Evolutionary conservation across 768 basidiomycete genomes (phyloP).

Genomic region (Suillus ampliporus): DNA sequence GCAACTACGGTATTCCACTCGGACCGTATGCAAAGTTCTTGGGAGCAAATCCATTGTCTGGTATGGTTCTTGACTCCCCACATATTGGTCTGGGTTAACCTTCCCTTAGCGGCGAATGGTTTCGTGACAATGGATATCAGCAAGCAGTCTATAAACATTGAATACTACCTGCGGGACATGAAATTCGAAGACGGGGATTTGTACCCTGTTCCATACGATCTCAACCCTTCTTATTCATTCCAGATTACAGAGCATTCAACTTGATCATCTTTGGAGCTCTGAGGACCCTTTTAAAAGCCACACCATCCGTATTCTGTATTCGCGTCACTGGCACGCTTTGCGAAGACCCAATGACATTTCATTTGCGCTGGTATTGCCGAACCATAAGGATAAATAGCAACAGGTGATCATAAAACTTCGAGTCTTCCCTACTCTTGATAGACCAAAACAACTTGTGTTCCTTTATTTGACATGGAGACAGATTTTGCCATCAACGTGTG

Average conservation of each 20-base stretch:
- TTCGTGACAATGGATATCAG: conserved; percentile 8
- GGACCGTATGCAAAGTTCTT: conserved; percentile 1
- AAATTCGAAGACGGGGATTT: conserved; percentile 2
- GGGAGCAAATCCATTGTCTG: background rate
- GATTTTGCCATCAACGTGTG: no score
- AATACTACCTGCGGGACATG: conserved; percentile 9
- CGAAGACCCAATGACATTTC: background rate
- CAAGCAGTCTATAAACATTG: background rate
- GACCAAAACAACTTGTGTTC: background rate
- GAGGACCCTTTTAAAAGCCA: no score
- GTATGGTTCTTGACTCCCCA: background rate
- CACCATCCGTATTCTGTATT: background rate
- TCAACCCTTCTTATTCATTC: conserved; percentile 5
- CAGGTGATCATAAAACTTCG: background rate
- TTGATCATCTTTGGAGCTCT: background rate
- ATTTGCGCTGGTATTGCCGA: background rate
- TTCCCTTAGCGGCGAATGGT: background rate
- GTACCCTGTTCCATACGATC: conserved; percentile 4
- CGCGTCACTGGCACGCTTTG: background rate
- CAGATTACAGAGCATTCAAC: conserved; percentile 1
- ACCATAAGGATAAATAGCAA: background rate
- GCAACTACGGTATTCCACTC: conserved; percentile 3
- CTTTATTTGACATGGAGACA: background rate
- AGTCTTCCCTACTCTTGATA: background rate
- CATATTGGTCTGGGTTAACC: background rate